Base-by-base conservation (phyloP, 495 filamentous ascomycete species). In the Ramalina intermedia region DNA sequence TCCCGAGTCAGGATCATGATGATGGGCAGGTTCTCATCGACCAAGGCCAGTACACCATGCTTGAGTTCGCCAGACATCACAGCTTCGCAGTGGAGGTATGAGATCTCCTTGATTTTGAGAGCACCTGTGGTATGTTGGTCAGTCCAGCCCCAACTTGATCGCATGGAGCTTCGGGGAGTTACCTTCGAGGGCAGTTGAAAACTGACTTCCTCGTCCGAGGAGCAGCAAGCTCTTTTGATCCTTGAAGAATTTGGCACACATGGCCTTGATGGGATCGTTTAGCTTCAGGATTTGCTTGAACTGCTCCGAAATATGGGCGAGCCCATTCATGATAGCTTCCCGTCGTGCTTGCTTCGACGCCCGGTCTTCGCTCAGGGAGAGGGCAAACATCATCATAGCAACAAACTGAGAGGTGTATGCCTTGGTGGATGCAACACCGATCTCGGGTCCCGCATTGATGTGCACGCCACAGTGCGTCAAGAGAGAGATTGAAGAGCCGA, bases 31-130 rank as follows among this genome's bases (percentile, higher is more conserved):
- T 94, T 87, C 74, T 96, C 91, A 61, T 98, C 91, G 40, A 98
- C 91, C 50, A 98, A 75, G 41, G 91, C 91, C 60, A 98, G 73
- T 48, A 98, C 91, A 71, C 91, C 91, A 64, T 98, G 91, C 73
- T 98, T 98, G 55, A 98, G 69, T 69, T 98, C 91, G 63, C 91
- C 91, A 50, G 91, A 96, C 91, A 98, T 98, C 66, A 98, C 91
- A 60, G 91, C 91, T 71, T 98, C 91, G 65, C 91, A 98, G 65
- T 98, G 91, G 44, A 98, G 83, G 65, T 98, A 98, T 41, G 91
- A 96, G 56, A 98, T 98, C 70, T 98, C 91, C 77, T 98, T 98
- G 63, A 98, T 98, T 73, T 98, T 98, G 35, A 98, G 74, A 42
- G 91, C 91, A 63, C 78, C 76, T 80, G 47, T 44, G 42, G 50